These are phyloP conservation scores for Eimeria falciformis DNA, from an alignment of 169 alveolate genomes.

Conservation along the genomic window DNA sequence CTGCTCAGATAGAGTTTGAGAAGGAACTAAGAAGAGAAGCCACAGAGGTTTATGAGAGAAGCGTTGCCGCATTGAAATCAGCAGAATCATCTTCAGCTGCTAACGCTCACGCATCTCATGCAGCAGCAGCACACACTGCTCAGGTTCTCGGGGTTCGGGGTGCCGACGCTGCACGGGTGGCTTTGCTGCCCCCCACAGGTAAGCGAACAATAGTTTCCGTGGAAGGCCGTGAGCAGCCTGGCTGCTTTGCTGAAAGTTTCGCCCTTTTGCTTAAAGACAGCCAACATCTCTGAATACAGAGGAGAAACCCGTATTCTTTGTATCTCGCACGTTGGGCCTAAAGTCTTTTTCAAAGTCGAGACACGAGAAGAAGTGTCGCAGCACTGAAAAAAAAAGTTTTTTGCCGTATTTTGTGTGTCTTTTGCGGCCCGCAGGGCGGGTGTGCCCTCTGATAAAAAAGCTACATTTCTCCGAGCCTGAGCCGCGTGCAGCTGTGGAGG, in stretches of 20 bases:
- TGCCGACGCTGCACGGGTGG: background rate
- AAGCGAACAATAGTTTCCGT: background rate
- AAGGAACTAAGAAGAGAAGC: conserved; percentile 11
- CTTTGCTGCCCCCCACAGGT: conserved; percentile 36
- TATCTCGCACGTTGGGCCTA: no score
- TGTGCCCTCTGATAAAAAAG: background rate
- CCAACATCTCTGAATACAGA: background rate
- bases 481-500: background rate
- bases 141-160: conserved; percentile 23
- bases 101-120: background rate
- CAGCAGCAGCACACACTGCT: background rate
- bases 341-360: no score
- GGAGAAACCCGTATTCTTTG: background rate
- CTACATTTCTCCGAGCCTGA: background rate
- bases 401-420: background rate
- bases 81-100: background rate
- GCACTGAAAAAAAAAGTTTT: no score
- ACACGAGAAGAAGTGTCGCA: no score
- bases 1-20: background rate
- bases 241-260: background rate
- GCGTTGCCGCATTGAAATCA: background rate
- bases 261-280: no score
- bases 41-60: background rate
- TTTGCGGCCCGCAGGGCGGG: conserved; percentile 11
- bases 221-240: no score